These are phyloP conservation scores for Naganishia friedmannii DNA, from an alignment of 768 basidiomycete genomes.

Conservation along the genomic window DNA sequence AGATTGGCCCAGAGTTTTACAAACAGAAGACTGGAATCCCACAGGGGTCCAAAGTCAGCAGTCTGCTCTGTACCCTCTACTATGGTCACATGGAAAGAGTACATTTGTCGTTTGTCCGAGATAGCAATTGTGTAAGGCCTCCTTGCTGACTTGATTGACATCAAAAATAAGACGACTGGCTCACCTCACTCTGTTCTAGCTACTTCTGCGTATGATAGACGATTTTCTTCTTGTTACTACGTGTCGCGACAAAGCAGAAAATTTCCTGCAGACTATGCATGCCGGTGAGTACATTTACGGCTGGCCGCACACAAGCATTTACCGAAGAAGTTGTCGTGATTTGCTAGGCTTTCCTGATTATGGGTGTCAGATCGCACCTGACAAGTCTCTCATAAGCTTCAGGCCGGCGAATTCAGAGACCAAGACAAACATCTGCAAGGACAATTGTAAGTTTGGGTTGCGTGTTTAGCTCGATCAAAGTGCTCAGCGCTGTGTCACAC, in stretches of 20 bases:
- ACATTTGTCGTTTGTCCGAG: slow-evolving; percentile 58
- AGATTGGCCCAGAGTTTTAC: slow-evolving; percentile 80
- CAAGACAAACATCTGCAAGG: slow-evolving; percentile 5
- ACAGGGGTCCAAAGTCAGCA: slow-evolving; percentile 93
- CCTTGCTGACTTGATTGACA: not conserved
- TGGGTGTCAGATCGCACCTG: slow-evolving; percentile 81
- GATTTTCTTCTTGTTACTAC: slow-evolving; percentile 90
- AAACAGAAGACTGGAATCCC: slow-evolving; percentile 92
- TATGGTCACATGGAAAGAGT: slow-evolving; percentile 83
- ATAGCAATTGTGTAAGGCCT: slow-evolving; percentile 63
- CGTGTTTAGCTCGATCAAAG: slow-evolving; percentile 47
- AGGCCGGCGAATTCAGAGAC: slow-evolving; percentile 41
- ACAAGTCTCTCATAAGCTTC: slow-evolving; percentile 88
- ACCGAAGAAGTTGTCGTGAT: slow-evolving; percentile 11
- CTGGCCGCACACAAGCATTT: not conserved
- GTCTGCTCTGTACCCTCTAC: slow-evolving; percentile 87
- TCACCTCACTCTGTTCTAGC: slow-evolving; percentile 53
- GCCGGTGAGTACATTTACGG: slow-evolving; percentile 55
- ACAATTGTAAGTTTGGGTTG: slow-evolving; percentile 56
- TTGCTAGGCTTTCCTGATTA: slow-evolving; percentile 78
- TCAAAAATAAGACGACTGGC: not conserved
- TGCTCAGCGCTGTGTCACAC: not conserved
- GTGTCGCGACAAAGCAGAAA: slow-evolving; percentile 59
- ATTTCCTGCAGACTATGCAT: slow-evolving; percentile 74
- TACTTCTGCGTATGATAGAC: slow-evolving; percentile 81